Evolutionary conservation across 805 yeast genomes (phyloP).

Genomic region (Yarrowia sp.): DNA sequence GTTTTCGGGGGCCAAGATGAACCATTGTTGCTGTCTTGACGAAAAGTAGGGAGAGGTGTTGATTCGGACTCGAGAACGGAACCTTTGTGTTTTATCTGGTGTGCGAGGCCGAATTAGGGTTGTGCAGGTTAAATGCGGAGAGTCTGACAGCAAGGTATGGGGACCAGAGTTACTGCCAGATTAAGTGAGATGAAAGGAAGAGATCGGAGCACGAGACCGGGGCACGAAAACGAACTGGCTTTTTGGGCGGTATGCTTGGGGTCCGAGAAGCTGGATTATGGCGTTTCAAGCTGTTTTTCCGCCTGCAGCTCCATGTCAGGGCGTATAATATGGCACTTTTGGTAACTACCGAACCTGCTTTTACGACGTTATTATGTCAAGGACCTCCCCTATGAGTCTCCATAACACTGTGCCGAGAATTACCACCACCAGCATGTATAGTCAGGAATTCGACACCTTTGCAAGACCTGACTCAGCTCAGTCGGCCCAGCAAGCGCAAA

Average conservation of each 20-base stretch:
- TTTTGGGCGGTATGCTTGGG: too few relatives aligned
- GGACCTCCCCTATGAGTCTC: too few relatives aligned
- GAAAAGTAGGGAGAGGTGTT: not conserved
- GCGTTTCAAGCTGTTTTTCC: too few relatives aligned
- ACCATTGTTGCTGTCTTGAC: slow-evolving; percentile 50
- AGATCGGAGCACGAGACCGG: slow-evolving; percentile 2
- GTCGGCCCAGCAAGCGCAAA: too few relatives aligned
- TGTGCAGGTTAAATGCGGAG: slow-evolving; percentile 22
- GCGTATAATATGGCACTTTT: too few relatives aligned
- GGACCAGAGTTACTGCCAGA: not conserved
- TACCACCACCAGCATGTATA: too few relatives aligned
- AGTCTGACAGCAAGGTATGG: slow-evolving; percentile 21
- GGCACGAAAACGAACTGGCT: not conserved
- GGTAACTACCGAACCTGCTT: too few relatives aligned
- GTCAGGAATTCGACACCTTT: too few relatives aligned
- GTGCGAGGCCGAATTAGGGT: slow-evolving; percentile 9
- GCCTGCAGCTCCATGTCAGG: too few relatives aligned
- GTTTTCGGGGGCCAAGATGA: slow-evolving; percentile 79
- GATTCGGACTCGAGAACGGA: not conserved
- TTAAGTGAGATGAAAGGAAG: not conserved
- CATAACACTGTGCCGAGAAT: not conserved
- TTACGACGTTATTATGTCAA: too few relatives aligned
- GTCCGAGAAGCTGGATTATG: too few relatives aligned
- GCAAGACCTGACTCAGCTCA: not conserved
- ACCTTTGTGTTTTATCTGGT: slow-evolving; percentile 19